A percentile compares a stretch with the other conserved stretches of the same genome.
phyloP scores from a whole-genome alignment of 139 green algal species.

The Tetradesmus obliquus region DNA sequence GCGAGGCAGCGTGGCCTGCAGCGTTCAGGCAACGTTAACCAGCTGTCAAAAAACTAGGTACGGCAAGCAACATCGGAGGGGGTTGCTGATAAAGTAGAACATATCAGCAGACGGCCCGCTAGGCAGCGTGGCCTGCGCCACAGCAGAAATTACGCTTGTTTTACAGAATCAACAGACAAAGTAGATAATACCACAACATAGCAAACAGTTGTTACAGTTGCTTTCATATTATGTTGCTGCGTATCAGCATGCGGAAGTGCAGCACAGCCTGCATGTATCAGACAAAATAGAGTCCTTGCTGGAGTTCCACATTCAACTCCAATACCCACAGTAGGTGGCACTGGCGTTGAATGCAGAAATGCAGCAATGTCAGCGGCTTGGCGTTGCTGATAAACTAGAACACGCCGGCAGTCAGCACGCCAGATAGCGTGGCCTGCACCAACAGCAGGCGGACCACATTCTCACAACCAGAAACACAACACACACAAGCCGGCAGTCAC shows the following conservation, averaged over 20 bases:
- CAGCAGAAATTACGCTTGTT: background rate
- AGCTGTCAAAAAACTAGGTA: background rate
- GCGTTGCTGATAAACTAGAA: conserved; percentile 97
- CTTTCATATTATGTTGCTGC: too few species aligned
- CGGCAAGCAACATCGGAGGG: conserved; percentile 53
- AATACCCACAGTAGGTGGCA: too few species aligned
- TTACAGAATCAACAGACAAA: too few species aligned
- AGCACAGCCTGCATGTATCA: too few species aligned
- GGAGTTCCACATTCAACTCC: too few species aligned
- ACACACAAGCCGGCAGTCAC: conserved; percentile 10
- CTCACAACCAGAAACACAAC: too few species aligned
- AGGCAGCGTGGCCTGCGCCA: conserved; percentile 75
- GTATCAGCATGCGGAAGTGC: too few species aligned
- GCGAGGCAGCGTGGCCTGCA: conserved; percentile 81
- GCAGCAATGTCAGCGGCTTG: conserved; percentile 74
- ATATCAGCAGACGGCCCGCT: conserved; percentile 88
- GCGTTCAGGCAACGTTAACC: background rate
- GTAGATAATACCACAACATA: too few species aligned
- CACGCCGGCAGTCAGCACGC: conserved; percentile 87
- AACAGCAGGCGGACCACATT: too few species aligned
- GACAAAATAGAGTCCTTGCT: too few species aligned
- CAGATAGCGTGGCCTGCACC: conserved; percentile 79
- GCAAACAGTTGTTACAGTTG: too few species aligned
- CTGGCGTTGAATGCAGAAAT: too few species aligned
- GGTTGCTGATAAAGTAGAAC: conserved; percentile 86